Evolutionary conservation across 2,329 filamentous ascomycete genomes (phyloP), one percentile per base, ranked within the genome.

Genomic region (Esteya vermicola): DNA sequence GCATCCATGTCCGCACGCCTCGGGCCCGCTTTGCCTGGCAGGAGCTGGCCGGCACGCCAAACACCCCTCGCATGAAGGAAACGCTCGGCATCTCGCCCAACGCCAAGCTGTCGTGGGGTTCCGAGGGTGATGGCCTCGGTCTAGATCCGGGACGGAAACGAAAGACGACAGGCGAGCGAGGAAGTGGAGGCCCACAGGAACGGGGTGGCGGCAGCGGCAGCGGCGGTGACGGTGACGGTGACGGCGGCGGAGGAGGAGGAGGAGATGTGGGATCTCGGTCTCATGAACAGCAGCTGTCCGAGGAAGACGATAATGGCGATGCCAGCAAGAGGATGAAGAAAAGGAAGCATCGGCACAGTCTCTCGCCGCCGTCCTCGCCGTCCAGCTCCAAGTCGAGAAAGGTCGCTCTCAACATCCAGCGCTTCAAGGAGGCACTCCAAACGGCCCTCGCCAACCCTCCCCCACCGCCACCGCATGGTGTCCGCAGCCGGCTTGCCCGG

Each of bases 291-390:
- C n/a, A 28, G 26, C 26, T 14, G 26, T 10, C 26, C 10, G 26
- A 28, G 10, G 26, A 28, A 4, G n/a, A n/a, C n/a, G n/a, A n/a
- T n/a, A n/a, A n/a, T n/a, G n/a, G n/a, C n/a, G n/a, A n/a, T n/a
- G n/a, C n/a, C n/a, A n/a, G n/a, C n/a, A n/a, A n/a, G n/a, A n/a
- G n/a, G n/a, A n/a, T n/a, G n/a, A n/a, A n/a, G n/a, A n/a, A n/a
- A n/a, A 14, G 13, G 13, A 88, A 86, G 56, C 71, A 83, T 41
- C 75, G 78, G 14, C 71, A 75, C 48, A 86, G 80, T 58, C 85
- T 81, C 12, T 86, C 83, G 1, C 81, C 82, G 1, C 60, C 68
- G 2, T 78, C 77, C 6, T 86, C 82, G 2, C 81, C 83, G 1
- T 67, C 70, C 35, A 45, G 58, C 14, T 60, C 69, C 13, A 66